These are phyloP conservation scores for Mesembryanthemum crystallinum DNA, from an alignment of 148 eudicot species.

Conservation along the genomic window DNA sequence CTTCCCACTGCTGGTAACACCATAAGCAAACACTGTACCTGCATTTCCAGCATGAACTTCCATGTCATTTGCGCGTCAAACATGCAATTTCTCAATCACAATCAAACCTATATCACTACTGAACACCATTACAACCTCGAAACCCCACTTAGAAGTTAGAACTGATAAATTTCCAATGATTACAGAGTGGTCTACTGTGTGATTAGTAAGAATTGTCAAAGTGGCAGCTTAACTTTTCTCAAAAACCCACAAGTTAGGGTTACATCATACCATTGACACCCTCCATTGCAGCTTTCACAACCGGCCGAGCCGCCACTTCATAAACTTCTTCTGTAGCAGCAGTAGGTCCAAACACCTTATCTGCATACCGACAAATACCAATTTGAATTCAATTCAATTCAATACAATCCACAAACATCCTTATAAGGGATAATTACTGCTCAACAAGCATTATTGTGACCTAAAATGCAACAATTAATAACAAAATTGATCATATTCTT, in stretches of 20 bases:
- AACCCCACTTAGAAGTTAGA: not conserved
- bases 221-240: not conserved
- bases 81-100: not conserved
- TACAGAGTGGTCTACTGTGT: not conserved
- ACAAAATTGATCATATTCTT: not conserved
- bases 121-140: not conserved
- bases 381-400: not conserved
- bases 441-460: not conserved
- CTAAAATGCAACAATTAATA: not conserved
- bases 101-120: not conserved
- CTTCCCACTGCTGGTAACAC: conserved; percentile 99
- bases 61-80: conserved; percentile 10
- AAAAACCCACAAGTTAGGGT: conserved; percentile 1
- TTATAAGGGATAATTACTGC: not conserved
- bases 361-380: conserved; percentile 34
- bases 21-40: conserved; percentile 99
- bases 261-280: conserved; percentile 76
- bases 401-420: not conserved
- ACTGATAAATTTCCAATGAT: not conserved
- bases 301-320: conserved; percentile 93
- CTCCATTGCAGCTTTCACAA: conserved; percentile 89
- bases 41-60: conserved; percentile 28
- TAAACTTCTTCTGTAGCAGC: conserved; percentile 82
- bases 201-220: not conserved
- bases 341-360: conserved; percentile 84